Percentiles rank a stretch among this genome's conserved stretches.
Evolutionary conservation across 768 basidiomycete species (phyloP).

Genomic region (Suillus variegatus): DNA sequence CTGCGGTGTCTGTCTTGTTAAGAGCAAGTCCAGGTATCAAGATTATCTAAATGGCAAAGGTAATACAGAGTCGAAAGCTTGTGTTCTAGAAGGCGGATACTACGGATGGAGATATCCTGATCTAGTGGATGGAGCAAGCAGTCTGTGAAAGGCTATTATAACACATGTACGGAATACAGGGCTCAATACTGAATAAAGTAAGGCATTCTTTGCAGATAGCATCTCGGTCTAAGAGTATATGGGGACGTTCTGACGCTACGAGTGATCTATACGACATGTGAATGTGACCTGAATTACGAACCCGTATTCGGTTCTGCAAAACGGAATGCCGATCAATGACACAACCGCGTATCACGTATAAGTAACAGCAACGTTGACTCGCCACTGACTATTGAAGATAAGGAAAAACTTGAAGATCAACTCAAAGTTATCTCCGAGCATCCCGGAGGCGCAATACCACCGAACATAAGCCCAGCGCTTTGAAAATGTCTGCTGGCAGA

Average conservation of each 20-base stretch:
- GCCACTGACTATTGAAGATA: neutral
- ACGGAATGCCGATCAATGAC: neutral
- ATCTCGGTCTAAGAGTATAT: neutral
- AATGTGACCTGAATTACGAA: neutral
- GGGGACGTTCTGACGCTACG: neutral
- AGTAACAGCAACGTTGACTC: neutral
- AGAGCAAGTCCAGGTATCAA: conserved; percentile 43
- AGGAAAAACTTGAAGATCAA: neutral
- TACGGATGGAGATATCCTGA: conserved; percentile 36
- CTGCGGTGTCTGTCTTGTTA: neutral
- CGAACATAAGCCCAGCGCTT: neutral
- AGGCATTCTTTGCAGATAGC: neutral
- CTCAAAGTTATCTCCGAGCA: neutral
- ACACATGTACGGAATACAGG: neutral
- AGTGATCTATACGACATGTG: neutral
- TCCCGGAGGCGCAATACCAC: neutral
- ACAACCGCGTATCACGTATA: neutral
- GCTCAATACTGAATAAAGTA: neutral
- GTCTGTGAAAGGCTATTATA: neutral
- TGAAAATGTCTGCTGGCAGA: neutral
- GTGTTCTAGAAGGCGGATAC: conserved; percentile 44
- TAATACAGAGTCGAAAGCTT: conserved; percentile 38
- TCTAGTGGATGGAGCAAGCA: neutral
- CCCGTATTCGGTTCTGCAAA: neutral
- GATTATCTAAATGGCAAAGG: conserved; percentile 41